A percentile compares a stretch with the other conserved stretches of the same genome.
phyloP scores from a whole-genome alignment of 768 basidiomycete genomes.

The Macrolepiota fuliginosa region DNA sequence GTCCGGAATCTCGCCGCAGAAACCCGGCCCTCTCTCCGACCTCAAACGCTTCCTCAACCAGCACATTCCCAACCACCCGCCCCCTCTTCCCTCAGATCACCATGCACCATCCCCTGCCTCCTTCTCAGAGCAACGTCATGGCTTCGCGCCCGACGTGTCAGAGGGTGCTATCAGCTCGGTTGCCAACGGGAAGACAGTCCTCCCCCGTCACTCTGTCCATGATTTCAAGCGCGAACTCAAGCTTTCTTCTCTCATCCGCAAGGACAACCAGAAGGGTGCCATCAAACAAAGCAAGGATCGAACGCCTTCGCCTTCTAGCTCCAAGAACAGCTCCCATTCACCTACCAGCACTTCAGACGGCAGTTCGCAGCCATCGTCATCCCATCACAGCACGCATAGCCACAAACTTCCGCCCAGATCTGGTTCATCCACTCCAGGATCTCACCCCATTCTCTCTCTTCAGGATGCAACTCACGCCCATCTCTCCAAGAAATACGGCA shows the following conservation, averaged over 20 bases:
- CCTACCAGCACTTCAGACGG: slow-evolving; percentile 21
- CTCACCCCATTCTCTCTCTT: slow-evolving; percentile 53
- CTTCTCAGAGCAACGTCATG: slow-evolving; percentile 17
- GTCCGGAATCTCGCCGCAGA: slow-evolving; percentile 25
- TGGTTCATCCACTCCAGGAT: slow-evolving; percentile 18
- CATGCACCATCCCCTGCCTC: slow-evolving; percentile 15
- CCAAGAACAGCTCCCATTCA: slow-evolving; percentile 21
- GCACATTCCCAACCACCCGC: slow-evolving; percentile 67
- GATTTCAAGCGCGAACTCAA: slow-evolving; percentile 28
- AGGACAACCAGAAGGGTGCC: slow-evolving; percentile 17
- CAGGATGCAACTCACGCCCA: slow-evolving; percentile 86
- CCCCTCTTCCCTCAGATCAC: slow-evolving; percentile 24
- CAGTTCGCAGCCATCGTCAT: slow-evolving; percentile 22
- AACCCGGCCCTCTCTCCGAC: slow-evolving; percentile 81
- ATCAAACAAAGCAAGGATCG: slow-evolving; percentile 45
- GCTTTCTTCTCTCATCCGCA: slow-evolving; percentile 24
- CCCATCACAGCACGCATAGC: slow-evolving; percentile 12
- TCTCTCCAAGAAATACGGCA: slow-evolving; percentile 98
- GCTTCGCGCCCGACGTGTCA: slow-evolving; percentile 19
- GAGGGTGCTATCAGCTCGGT: slow-evolving; percentile 9
- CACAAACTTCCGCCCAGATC: slow-evolving; percentile 21
- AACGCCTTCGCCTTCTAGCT: slow-evolving; percentile 33
- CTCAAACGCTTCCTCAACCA: slow-evolving; percentile 94
- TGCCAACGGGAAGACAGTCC: slow-evolving; percentile 24
- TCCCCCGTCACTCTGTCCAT: slow-evolving; percentile 22